phyloP scores from a whole-genome alignment of 1,284 basidiomycete species.

The Cutaneotrichosporon cavernicola region DNA sequence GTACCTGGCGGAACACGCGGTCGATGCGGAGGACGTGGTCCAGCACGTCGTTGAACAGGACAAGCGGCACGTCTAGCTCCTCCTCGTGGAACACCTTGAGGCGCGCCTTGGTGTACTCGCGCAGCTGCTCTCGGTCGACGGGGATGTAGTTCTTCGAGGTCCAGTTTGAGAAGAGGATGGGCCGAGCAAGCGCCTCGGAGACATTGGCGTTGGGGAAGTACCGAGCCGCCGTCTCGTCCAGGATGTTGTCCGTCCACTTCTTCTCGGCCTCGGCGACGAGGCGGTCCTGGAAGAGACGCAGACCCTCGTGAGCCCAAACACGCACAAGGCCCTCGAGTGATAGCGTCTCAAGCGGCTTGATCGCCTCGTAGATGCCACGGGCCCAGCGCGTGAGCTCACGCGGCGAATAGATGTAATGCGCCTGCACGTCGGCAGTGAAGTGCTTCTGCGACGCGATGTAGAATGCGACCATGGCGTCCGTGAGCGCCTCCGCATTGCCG shows the following conservation, averaged over 20 bases:
- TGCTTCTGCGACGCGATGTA: slow-evolving; percentile 90
- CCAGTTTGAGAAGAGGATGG: slow-evolving; percentile 98
- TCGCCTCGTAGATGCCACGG: slow-evolving; percentile 94
- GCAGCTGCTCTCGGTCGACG: slow-evolving; percentile 86
- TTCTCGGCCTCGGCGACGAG: slow-evolving; percentile 89
- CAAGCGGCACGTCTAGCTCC: slow-evolving; percentile 96
- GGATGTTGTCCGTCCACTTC: slow-evolving; percentile 89
- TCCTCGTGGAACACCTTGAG: slow-evolving; percentile 95
- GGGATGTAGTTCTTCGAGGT: slow-evolving; percentile 96
- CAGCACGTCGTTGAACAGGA: slow-evolving; percentile 96
- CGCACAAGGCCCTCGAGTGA: slow-evolving; percentile 92
- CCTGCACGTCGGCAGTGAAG: slow-evolving; percentile 94
- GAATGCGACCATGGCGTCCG: slow-evolving; percentile 95
- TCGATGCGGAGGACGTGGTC: slow-evolving; percentile 97
- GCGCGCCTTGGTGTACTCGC: slow-evolving; percentile 95
- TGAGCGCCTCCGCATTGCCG: slow-evolving; percentile 89
- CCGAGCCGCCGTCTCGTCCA: slow-evolving; percentile 77
- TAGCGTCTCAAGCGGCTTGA: slow-evolving; percentile 85
- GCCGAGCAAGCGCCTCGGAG: slow-evolving; percentile 76
- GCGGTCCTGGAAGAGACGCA: slow-evolving; percentile 97
- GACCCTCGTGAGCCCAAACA: slow-evolving; percentile 96
- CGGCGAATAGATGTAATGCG: slow-evolving; percentile 98
- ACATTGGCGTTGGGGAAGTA: slow-evolving; percentile 91
- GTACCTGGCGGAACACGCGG: slow-evolving; percentile 97
- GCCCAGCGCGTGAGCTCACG: slow-evolving; percentile 98